Percentiles rank a stretch among this genome's conserved stretches.
Evolutionary conservation across 371 early-diverging fungal species (phyloP).

Genomic region (Cladochytrium tenue): DNA sequence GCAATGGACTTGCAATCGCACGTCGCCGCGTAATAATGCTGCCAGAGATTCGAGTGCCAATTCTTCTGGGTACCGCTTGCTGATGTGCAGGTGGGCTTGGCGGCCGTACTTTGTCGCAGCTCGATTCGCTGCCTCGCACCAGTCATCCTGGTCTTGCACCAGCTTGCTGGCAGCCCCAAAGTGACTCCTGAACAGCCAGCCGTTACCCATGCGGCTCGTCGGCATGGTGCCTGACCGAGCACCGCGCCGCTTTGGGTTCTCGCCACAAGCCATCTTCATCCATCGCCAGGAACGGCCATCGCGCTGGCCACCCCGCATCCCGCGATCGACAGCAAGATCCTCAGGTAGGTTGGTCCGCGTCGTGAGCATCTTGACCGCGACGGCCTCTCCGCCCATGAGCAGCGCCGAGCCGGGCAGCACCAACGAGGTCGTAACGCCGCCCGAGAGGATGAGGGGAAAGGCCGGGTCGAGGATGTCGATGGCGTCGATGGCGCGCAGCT

Average conservation of each 20-base stretch:
- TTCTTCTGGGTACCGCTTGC: slow-evolving; percentile 65
- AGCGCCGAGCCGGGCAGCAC: slow-evolving; percentile 79
- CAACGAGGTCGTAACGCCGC: slow-evolving; percentile 77
- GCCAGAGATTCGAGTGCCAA: slow-evolving; percentile 63
- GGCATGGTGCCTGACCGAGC: slow-evolving; percentile 45
- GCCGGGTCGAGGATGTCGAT: slow-evolving; percentile 58
- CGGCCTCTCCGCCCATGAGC: slow-evolving; percentile 81
- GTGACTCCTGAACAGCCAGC: slow-evolving; percentile 66
- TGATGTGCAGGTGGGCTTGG: slow-evolving; percentile 22
- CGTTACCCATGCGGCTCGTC: slow-evolving; percentile 70
- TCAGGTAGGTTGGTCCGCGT: slow-evolving; percentile 49
- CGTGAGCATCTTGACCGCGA: slow-evolving; percentile 57
- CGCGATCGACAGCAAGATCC: slow-evolving; percentile 62
- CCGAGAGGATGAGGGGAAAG: slow-evolving; percentile 67
- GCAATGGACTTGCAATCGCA: slow-evolving; percentile 75
- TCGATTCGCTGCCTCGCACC: slow-evolving; percentile 66
- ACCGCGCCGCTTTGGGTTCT: slow-evolving; percentile 70
- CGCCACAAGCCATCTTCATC: slow-evolving; percentile 87
- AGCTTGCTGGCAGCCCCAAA: slow-evolving; percentile 61
- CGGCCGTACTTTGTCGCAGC: slow-evolving; percentile 13
- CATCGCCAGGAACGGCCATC: slow-evolving; percentile 67
- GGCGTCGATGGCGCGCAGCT: slow-evolving; percentile 31
- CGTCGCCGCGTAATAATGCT: slow-evolving; percentile 72
- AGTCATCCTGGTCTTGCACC: slow-evolving; percentile 68
- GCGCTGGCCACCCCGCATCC: slow-evolving; percentile 4